Evolutionary conservation across 345 rosid genomes (phyloP).

Genomic region (Nephelium lappaceum): DNA sequence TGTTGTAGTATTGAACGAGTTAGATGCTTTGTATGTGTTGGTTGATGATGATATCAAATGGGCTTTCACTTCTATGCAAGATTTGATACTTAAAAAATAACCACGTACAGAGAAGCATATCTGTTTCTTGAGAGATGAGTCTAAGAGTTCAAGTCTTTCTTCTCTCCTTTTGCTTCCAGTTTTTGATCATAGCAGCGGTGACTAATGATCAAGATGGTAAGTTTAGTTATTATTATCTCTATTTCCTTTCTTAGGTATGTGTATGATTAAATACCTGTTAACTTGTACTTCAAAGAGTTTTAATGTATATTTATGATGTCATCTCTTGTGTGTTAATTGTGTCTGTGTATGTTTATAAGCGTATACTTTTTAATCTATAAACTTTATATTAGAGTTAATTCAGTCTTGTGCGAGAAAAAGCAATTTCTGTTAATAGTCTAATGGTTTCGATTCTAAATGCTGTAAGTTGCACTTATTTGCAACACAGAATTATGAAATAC

Average conservation of each 20-base stretch:
- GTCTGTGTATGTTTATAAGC: neutral
- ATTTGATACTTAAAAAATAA: neutral
- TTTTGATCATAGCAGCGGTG: conserved; percentile 11
- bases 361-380: neutral
- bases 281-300: neutral
- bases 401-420: neutral
- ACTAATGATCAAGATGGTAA: conserved; percentile 5
- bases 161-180: conserved; percentile 8
- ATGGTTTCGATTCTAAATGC: neutral
- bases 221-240: neutral
- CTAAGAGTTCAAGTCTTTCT: neutral
- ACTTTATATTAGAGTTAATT: neutral
- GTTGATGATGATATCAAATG: neutral
- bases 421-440: neutral
- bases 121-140: conserved; percentile 1
- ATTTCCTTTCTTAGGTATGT: neutral
- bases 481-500: neutral
- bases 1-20: too few species aligned
- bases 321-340: too few species aligned
- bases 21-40: too few species aligned
- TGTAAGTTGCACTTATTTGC: neutral
- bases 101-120: neutral
- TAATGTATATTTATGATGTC: neutral
- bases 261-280: neutral
- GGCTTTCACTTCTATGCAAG: neutral